phyloP scores from a whole-genome alignment of 176 grass and related monocot genomes.

The barley (Hordeum vulgare) region MorexV3_pseudomolecules_assembly NC_058522.1:379611445-379611944 shows the following conservation, averaged over 20 bases:
- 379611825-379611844: neutral
- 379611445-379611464: neutral
- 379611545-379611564: neutral
- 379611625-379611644: neutral
- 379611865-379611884: conserved; percentile 1
- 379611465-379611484: neutral
- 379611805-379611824: neutral
- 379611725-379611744: conserved; percentile 19
- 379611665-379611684: neutral
- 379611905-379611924: neutral
- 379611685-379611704: neutral
- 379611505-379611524: neutral
- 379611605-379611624: neutral
- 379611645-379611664: neutral
- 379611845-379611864: neutral
- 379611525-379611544: neutral
- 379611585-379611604: neutral
- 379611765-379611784: conserved; percentile 71
- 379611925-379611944: neutral
- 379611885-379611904: conserved; percentile 9
- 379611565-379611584: neutral
- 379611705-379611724: neutral
- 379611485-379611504: neutral
- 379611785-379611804: neutral
- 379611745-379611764: conserved; percentile 69